Percentiles rank a stretch among this genome's conserved stretches.
Conservation (phyloP, 108 stramenopile genomes). For the Schizochytrium sp. region DNA sequence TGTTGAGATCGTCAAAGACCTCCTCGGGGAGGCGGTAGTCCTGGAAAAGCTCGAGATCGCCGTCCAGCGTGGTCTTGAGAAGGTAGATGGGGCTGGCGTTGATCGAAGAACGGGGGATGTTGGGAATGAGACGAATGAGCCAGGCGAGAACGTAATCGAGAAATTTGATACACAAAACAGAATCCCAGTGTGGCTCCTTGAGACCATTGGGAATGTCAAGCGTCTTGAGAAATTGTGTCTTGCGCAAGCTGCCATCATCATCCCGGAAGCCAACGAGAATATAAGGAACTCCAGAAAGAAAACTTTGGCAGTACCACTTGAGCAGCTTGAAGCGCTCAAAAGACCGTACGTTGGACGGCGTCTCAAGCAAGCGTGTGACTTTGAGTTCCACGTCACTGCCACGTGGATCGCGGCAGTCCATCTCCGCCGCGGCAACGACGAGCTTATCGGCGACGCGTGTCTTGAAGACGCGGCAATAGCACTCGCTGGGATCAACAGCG, state of each 20-base stretch:
- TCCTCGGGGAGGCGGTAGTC: background rate
- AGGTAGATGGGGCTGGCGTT: background rate
- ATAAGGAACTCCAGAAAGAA: background rate
- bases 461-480: background rate
- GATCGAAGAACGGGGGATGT: background rate
- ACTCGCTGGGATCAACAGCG: background rate
- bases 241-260: background rate
- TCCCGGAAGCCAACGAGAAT: constrained; percentile 12
- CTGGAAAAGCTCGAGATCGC: background rate
- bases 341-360: background rate
- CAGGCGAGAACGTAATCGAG: background rate
- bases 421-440: background rate
- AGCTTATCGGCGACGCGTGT: background rate
- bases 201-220: background rate
- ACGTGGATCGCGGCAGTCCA: background rate
- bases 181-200: background rate
- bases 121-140: background rate
- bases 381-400: background rate
- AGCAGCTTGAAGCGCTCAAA: constrained; percentile 22
- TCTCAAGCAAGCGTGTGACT: background rate
- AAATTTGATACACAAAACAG: background rate
- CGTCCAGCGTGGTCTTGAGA: background rate
- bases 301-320: background rate
- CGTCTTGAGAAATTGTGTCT: background rate
- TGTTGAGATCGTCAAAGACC: background rate